Evolutionary conservation across 768 basidiomycete species (phyloP), one percentile per base, ranked within the genome.

Genomic region (Trametes cinnabarina): DNA sequence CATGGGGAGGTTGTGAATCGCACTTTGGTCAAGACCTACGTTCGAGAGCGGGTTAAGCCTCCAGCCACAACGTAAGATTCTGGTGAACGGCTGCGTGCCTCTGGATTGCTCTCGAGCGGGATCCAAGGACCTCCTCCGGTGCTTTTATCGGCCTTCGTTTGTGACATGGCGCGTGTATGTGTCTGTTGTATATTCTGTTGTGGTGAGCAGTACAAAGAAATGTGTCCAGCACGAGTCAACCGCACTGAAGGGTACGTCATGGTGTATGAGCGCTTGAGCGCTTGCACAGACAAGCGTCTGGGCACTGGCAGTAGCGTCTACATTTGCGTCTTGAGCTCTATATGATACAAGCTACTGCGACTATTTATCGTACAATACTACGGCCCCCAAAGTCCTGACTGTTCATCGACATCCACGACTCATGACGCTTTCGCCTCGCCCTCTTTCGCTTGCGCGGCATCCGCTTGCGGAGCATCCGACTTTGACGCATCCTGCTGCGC

Each of bases 41-140:
- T n/a, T n/a, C 14, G 14, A 26, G 25, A 44, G 17, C 20, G 43
- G 43, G 44, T 46, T 46, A 12, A 35, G 41, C 30, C 19, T 19
- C 22, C 19, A 26, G n/a, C 14, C 25, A 20, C 19, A 47, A 51
- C 20, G 54, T 9, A 22, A 63, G 63, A 8, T 53, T 9, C 51
- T 47, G 60, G 32, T 55, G 55, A 4, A 54, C 51, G 56, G 51
- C 3, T 19, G 10, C 63, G 48, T 64, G 82, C 82, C 60, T 82
- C 73, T 51, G 82, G 91, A 65, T 89, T 90, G 63, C 86, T 85
- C 73, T 93, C 91, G 12, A 92, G 77, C 8, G 91, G 91, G 49
- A 93, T 83, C 91, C 91, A 93, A 6, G 57, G 62, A 3, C 49
- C 49, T 28, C 44, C 49, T 25, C 40, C 32, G 19, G 59, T 43